Evolutionary conservation across 23 red algal genomes (phyloP).

Genomic region (Cyanidium caldarium): DNA sequence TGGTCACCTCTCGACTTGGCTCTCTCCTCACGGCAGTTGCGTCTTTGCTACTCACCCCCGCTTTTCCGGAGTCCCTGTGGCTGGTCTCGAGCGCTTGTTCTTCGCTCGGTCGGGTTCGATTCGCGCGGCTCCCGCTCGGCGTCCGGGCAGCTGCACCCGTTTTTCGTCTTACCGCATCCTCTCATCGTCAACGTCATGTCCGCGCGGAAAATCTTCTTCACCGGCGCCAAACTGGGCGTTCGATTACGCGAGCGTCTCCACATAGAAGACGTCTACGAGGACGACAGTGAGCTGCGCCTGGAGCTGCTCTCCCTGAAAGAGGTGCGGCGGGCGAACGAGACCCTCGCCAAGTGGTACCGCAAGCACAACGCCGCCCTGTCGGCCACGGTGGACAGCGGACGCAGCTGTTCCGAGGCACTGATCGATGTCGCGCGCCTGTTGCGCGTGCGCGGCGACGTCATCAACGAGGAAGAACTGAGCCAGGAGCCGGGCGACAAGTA

Average conservation of each 20-base stretch:
- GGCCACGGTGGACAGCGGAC: neutral
- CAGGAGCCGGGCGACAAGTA: conserved; percentile 1
- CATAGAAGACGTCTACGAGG: conserved; percentile 23
- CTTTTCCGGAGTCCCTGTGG: too few relatives aligned
- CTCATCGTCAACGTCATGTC: too few relatives aligned
- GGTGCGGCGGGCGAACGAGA: neutral
- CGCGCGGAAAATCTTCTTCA: conserved; percentile 11
- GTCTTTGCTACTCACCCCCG: too few relatives aligned
- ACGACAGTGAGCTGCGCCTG: conserved; percentile 16
- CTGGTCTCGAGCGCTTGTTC: too few relatives aligned
- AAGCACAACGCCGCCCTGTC: neutral
- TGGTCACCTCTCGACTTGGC: too few relatives aligned
- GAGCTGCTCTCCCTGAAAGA: conserved; percentile 13
- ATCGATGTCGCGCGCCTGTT: neutral
- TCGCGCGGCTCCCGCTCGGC: too few relatives aligned
- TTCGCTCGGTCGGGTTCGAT: too few relatives aligned
- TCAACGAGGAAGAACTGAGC: neutral
- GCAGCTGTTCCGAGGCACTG: neutral
- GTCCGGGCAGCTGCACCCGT: too few relatives aligned
- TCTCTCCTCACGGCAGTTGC: too few relatives aligned
- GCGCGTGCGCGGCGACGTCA: neutral
- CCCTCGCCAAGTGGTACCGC: neutral
- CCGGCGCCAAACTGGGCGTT: conserved; percentile 13
- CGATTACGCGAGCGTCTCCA: conserved; percentile 10
- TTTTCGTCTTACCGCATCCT: too few relatives aligned